Evolutionary conservation across 2,329 filamentous ascomycete species (phyloP).

Genomic region (Botrytis pseudocinerea): DNA sequence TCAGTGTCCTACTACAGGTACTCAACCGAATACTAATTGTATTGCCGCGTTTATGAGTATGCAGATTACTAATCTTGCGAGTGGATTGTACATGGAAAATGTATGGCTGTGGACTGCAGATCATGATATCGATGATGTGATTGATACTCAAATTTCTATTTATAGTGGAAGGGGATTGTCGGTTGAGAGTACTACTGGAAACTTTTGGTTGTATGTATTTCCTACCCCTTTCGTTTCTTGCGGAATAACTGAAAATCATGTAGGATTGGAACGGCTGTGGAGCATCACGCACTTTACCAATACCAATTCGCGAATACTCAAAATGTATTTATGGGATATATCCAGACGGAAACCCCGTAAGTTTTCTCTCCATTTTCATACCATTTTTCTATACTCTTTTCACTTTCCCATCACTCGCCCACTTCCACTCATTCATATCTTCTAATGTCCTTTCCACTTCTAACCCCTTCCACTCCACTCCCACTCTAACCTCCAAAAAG

Average conservation of each 20-base stretch:
- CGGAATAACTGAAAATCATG: conserved; percentile 76
- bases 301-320: conserved; percentile 48
- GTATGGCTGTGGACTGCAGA: conserved; percentile 51
- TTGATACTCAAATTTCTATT: conserved; percentile 57
- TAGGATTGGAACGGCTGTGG: conserved; percentile 57
- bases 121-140: conserved; percentile 43
- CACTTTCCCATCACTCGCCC: too few species aligned
- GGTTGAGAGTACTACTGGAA: conserved; percentile 44
- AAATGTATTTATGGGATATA: conserved; percentile 35
- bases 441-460: neutral
- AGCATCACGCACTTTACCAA: conserved; percentile 55
- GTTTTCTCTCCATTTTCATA: conserved; percentile 39
- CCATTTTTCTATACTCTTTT: neutral
- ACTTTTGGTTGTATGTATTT: conserved; percentile 51
- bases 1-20: conserved; percentile 65
- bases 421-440: neutral
- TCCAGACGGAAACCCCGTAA: conserved; percentile 43
- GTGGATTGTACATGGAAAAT: conserved; percentile 53
- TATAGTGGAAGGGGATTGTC: conserved; percentile 50
- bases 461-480: neutral
- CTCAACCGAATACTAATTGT: conserved; percentile 40
- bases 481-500: neutral
- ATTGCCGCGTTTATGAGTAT: conserved; percentile 42
- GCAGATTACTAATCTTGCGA: conserved; percentile 40
- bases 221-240: conserved; percentile 53